Evolutionary conservation across 176 grass and related monocot genomes (phyloP).

Genomic region (Tuctoria greenei): DNA sequence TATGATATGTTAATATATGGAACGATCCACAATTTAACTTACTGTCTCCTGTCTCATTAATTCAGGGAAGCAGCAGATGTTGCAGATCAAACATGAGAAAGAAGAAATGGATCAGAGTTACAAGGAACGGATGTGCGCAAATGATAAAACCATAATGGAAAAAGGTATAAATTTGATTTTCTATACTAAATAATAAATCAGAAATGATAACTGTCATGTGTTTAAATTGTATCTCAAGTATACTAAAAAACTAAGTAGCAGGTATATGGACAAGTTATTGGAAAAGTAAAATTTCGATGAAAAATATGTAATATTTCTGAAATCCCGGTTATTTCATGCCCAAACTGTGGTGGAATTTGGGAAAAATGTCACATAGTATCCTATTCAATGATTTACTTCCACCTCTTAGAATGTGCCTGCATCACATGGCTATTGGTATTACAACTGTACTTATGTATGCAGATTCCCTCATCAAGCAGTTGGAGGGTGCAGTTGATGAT

Average conservation of each 20-base stretch:
- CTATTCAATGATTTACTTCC: conserved; percentile 2
- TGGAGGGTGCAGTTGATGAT: conserved; percentile 65
- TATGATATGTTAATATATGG: neutral
- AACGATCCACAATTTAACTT: conserved; percentile 19
- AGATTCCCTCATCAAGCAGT: conserved; percentile 75
- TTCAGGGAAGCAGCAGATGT: conserved; percentile 65
- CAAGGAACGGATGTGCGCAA: conserved; percentile 47
- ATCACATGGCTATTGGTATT: neutral
- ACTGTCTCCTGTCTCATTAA: conserved; percentile 22
- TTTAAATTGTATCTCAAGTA: conserved; percentile 21
- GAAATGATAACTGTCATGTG: neutral
- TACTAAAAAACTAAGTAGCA: neutral
- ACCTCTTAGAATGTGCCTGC: neutral
- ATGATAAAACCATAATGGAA: conserved; percentile 57
- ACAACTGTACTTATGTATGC: conserved; percentile 23
- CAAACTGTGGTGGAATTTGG: neutral
- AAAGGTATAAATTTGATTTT: conserved; percentile 59
- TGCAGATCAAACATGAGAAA: conserved; percentile 67
- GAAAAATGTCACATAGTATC: conserved; percentile 4
- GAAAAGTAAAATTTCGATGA: conserved; percentile 29
- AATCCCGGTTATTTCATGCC: neutral
- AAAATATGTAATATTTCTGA: neutral
- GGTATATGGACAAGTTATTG: conserved; percentile 23
- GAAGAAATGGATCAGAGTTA: conserved; percentile 70
- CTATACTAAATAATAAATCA: conserved; percentile 27